Base-by-base conservation (phyloP, 2,329 filamentous ascomycete genomes). In the Xylariaceae sp. region DNA sequence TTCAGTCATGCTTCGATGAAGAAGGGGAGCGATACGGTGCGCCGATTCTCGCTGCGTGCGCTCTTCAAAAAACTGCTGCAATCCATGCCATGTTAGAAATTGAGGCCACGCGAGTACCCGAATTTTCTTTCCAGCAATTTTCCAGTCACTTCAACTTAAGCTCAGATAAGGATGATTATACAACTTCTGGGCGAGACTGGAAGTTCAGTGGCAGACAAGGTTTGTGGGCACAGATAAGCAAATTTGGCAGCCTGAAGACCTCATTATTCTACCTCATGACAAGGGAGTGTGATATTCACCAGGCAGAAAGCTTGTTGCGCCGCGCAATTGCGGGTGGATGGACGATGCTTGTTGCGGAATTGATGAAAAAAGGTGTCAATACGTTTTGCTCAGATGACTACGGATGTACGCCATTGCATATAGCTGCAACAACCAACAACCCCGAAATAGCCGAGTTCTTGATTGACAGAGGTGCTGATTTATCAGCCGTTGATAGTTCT, bases 11-110 rank as follows among this genome's bases (percentile, higher is more conserved):
- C 19, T 52, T 50, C 12, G 3, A 52, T 11, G 5, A 45, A 34
- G 45, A 51, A 41, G 10, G n/a, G 1, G 42, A 52, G 33, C 45
- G 46, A 43, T 55, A 52, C 10, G 43, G 46, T 3, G 6, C 13
- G 13, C 53, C 49, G 18, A 18, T 50, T 7, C 42, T 55, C 18
- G 53, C 53, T 11, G 53, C 53, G 14, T 38, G 34, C 17, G 48
- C 45, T n/a, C 34, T 42, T n/a, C 39, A 40, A 5, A 45, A 36
- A n/a, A 39, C 1, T 7, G 31, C 19, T 18, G 41, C 45, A 17
- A 39, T 54, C 1, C 13, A 45, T 18, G 14, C 22, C 16, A 51
- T 54, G 45, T 10, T 54, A 34, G 52, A 54, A 28, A 41, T 54
- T 9, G 41, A 51, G n/a, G 14, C 36, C 10, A 17, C 51, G 14